Evolutionary conservation across 2,329 filamentous ascomycete genomes (phyloP), one percentile per base, ranked within the genome.

Genomic region (Didymella sp.): DNA sequence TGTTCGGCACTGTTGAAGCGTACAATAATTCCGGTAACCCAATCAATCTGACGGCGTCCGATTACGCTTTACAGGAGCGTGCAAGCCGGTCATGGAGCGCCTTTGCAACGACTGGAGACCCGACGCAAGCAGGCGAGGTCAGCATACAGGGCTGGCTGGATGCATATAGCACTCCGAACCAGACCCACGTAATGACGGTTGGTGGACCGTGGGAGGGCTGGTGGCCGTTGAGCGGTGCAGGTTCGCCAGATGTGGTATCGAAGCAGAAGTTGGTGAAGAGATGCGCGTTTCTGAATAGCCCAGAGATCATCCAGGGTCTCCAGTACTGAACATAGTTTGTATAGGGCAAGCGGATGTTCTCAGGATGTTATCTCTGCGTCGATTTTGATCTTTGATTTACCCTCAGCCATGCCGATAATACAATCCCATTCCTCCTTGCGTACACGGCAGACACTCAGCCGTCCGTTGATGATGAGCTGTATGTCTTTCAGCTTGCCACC

Each of bases 391-490:
- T 42, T 43, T 27, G 55, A 45, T 15, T 42, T 55, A 21, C 66
- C 60, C 27, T 51, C 61, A 1, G 82, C 85, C 41, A 89, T 66
- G 1, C 77, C 72, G 42, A 85, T 79, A 51, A 92, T 78, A 61
- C 84, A 85, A 30, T 84, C 76, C 87, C 89, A 93, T 74, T 93
- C 89, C 0, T 76, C 77, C 12, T 76, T 76, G 45, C 80, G 82
- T 7, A 93, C 89, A 60, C 82, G 86, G 67, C 85, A 88, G 24
- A 98, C 93, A 72, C 92, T 96, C 50, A 97, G 77, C 35, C 94
- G 84, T n/a, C 86, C 84, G 77, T 92, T 87, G 70, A 88, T 94
- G 59, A 97, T 80, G 77, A 95, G 84, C 77, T 96, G 90, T 86
- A 98, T 91, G 46, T 86, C 83, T 68, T 86, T 85, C 37, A 96